Conservation (phyloP, 495 filamentous ascomycete species). For the Aspergillus sparsus region DNA sequence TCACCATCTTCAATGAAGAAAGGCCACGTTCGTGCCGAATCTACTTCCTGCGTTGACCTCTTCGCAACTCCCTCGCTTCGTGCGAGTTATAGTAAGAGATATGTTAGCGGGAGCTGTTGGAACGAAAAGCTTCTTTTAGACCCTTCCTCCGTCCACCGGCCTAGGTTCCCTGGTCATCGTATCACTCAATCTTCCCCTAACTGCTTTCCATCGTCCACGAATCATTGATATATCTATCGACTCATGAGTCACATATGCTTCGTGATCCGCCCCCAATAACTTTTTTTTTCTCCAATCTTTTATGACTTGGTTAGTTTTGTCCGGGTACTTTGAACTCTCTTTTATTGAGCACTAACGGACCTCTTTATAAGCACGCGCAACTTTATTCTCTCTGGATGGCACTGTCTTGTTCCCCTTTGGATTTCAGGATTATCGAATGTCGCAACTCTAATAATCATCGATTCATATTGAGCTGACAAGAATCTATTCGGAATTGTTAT, state of each 20-base stretch:
- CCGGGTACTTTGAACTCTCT: too few species aligned
- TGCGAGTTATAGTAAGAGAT: constrained; percentile 11
- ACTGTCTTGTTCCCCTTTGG: neutral
- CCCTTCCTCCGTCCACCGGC: constrained; percentile 11
- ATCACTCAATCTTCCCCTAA: constrained; percentile 28
- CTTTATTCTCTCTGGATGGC: neutral
- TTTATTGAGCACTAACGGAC: too few species aligned
- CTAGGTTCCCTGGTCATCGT: constrained; percentile 19
- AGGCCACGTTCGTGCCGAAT: constrained; percentile 6
- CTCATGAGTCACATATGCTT: too few species aligned
- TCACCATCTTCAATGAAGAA: constrained; percentile 5
- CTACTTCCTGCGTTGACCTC: constrained; percentile 10
- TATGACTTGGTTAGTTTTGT: too few species aligned
- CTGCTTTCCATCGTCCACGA: constrained; percentile 15
- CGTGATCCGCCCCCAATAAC: too few species aligned
- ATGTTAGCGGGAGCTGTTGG: constrained; percentile 16
- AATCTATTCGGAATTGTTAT: constrained; percentile 3
- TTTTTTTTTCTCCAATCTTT: too few species aligned
- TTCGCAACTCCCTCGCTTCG: constrained; percentile 20
- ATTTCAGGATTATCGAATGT: neutral
- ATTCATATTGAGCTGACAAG: constrained; percentile 2
- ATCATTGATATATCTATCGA: constrained; percentile 3
- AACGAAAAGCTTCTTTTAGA: constrained; percentile 17
- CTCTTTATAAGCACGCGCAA: too few species aligned
- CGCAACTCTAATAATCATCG: neutral